These are phyloP conservation scores for Inonotus obliquus DNA, from an alignment of 1,284 basidiomycete species.

Conservation along the genomic window DNA sequence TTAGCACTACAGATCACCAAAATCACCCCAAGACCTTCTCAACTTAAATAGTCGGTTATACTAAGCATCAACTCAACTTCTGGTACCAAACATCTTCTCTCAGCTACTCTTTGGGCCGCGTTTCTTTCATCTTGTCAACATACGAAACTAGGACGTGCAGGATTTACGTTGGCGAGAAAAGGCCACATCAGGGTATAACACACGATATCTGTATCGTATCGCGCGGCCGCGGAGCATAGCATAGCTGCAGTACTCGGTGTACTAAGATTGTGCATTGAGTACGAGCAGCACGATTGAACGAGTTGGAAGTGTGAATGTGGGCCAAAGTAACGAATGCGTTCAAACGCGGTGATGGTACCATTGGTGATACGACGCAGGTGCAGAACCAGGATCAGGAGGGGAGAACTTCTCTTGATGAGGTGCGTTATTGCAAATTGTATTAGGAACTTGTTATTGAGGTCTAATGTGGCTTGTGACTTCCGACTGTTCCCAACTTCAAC, in stretches of 20 bases:
- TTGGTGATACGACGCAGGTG: slow-evolving; percentile 33
- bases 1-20: no score
- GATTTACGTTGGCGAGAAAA: background rate
- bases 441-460: slow-evolving; percentile 38
- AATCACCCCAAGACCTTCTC: no score
- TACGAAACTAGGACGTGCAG: background rate
- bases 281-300: no score
- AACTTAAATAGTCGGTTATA: no score
- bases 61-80: background rate
- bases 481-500: slow-evolving; percentile 36
- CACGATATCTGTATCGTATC: background rate
- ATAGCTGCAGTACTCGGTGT: background rate
- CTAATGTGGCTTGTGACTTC: no score
- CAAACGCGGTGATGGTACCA: slow-evolving; percentile 38
- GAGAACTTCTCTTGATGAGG: slow-evolving; percentile 35
- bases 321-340: slow-evolving; percentile 54
- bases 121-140: background rate
- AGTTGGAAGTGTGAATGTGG: slow-evolving; percentile 43
- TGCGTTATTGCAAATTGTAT: slow-evolving; percentile 47
- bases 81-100: no score
- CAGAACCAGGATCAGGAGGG: slow-evolving; percentile 28
- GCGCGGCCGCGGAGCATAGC: background rate
- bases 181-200: no score
- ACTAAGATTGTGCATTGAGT: background rate
- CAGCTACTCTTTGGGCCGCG: background rate